Base-by-base conservation (phyloP, 2,329 filamentous ascomycete genomes). In the Penicillium aurantiogriseum region DNA sequence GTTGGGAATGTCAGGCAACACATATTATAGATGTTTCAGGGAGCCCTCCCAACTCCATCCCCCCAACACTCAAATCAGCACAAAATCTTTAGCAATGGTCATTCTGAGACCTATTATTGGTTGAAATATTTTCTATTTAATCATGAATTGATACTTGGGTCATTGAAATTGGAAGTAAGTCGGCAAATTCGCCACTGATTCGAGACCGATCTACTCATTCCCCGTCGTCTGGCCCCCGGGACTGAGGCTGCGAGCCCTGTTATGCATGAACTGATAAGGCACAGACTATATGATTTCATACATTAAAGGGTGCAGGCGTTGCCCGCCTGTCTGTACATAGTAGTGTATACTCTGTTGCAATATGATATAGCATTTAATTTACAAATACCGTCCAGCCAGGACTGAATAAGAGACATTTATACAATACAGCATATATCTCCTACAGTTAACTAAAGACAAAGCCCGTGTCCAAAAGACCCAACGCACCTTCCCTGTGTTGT, bases 1-100 rank as follows among this genome's bases (percentile, higher is more conserved):
- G 54, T 56, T 56, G 54, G 54, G 54, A 42, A 36, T 33, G 40
- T 51, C 54, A 56, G 48, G 33, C 54, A 19, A 52, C n/a, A 4
- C 15, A 27, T 27, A 8, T 23, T 33, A 46, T n/a, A 35, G 19
- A 31, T 21, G n/a, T 8, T 17, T 17, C 21, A 31, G 31, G 36
- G 38, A 51, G 10, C 33, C n/a, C n/a, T 9, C 51, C 42, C 19
- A 33, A 15, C 33, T n/a, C 44, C 35, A 7, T 27, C 33, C 21
- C 13, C 31, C 47, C 47, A 29, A 15, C 25, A 25, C 13, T 40
- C 31, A 21, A n/a, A 21, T 21, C 4, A 39, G 5, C 4, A 23
- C 2, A 6, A 10, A 21, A 9, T 10, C 5, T 45, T 19, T 44
- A 44, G 7, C 3, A 15, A 5, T 17, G 4, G 10, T 17, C 13